A percentile compares a stretch with the other conserved stretches of the same genome.
Conservation (phyloP, 352 stramenopile species). For the Paralagenidium karlingii region DNA sequence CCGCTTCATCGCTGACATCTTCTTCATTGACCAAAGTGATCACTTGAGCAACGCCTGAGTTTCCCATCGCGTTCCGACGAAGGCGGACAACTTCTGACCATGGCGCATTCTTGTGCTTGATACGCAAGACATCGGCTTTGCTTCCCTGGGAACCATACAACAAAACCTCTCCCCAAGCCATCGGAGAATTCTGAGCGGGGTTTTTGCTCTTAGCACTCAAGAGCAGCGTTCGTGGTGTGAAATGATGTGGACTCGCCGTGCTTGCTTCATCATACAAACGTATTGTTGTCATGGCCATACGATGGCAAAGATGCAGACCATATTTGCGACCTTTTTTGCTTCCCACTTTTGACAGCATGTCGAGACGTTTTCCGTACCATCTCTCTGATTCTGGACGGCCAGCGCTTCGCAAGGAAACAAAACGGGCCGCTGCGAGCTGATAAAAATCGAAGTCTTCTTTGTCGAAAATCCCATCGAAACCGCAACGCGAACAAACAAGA, state of each 20-base stretch:
- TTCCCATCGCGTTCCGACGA: constrained; percentile 82
- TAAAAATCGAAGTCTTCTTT: constrained; percentile 78
- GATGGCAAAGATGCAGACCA: constrained; percentile 78
- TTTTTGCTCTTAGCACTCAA: constrained; percentile 66
- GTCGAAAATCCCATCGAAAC: constrained; percentile 58
- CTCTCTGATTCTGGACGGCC: constrained; percentile 69
- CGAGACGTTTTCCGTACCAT: constrained; percentile 68
- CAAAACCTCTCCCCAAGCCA: constrained; percentile 68
- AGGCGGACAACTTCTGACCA: constrained; percentile 81
- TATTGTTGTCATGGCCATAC: constrained; percentile 79
- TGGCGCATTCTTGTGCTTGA: constrained; percentile 57
- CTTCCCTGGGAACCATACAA: constrained; percentile 60
- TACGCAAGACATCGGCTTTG: constrained; percentile 72
- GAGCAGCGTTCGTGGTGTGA: constrained; percentile 57
- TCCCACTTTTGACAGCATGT: constrained; percentile 43
- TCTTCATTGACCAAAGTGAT: constrained; percentile 72
- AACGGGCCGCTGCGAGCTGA: constrained; percentile 65
- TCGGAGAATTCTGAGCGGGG: constrained; percentile 62
- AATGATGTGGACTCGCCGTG: constrained; percentile 72
- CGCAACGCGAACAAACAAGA: constrained; percentile 59
- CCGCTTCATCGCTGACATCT: constrained; percentile 37
- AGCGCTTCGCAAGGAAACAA: constrained; percentile 75
- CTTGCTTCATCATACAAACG: constrained; percentile 79
- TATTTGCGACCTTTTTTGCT: constrained; percentile 44
- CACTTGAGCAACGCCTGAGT: constrained; percentile 76